Base-by-base conservation (phyloP, 139 green algal genomes). In the Chlorella sp. region DNA sequence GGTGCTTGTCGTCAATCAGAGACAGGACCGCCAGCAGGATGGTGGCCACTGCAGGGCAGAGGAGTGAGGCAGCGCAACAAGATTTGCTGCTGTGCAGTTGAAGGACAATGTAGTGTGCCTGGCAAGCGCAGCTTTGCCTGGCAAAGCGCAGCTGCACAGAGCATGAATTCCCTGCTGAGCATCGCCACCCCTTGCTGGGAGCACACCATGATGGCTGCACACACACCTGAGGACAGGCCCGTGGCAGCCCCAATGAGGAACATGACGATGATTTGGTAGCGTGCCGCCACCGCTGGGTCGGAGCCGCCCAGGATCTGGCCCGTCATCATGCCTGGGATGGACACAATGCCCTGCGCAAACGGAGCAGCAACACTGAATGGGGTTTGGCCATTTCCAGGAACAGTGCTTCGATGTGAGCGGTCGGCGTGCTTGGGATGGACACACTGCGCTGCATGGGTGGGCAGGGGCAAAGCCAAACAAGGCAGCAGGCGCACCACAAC, bases 221-320 rank as follows among this genome's bases (percentile, higher is more conserved):
- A n/a, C 44, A 9, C 44, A 82, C 76, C 76, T 39, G 85, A 38
- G 0, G 44, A 56, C 0, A 83, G 44, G 15, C 69, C 69, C 9
- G 86, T 89, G 47, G 86, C 85, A 20, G 85, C 78, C 6, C 78
- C 88, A 17, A 96, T 86, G 7, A 96, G 68, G 73, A 97, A 96
- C 87, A 97, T 92, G 72, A 97, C 93, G 1, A 96, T 80, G 85
- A 97, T 97, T 74, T 98, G 94, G 81, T 97, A 69, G 84, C 84
- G 25, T 71, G 91, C 41, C 81, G 93, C 93, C 88, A 88, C 86
- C 56, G 88, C 74, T 1, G 94, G 93, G 64, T 95, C 87, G 2
- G 82, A 89, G 6, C 95, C 95, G 0, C 86, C 91, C 72, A 98
- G 84, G 51, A 98, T 97, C 80, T 98, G 94, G 15, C 95, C 78